Conservation (phyloP, 1,284 basidiomycete genomes). For the Irpex sp. region DNA sequence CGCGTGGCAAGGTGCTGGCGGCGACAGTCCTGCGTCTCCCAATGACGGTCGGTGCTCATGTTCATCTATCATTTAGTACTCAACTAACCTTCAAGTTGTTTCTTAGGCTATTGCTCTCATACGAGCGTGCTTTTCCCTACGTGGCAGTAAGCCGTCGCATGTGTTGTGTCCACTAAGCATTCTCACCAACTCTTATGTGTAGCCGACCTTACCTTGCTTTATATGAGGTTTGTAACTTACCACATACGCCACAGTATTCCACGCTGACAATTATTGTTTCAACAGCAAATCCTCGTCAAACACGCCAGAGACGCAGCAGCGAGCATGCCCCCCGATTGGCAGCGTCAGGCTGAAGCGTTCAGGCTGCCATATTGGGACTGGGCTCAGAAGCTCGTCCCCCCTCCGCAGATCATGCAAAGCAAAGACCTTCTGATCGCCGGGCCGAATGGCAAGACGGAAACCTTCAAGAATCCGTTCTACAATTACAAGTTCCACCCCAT, state of each 20-base stretch:
- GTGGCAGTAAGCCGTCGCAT: conserved; percentile 34
- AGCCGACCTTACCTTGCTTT: conserved; percentile 44
- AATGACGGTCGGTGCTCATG: conserved; percentile 13
- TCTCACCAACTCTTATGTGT: background rate
- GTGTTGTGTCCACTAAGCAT: background rate
- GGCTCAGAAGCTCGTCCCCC: conserved; percentile 41
- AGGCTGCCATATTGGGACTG: conserved; percentile 53
- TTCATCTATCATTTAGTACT: background rate
- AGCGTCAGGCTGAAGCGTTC: conserved; percentile 34
- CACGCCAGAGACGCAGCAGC: conserved; percentile 33
- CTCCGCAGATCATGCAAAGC: conserved; percentile 37
- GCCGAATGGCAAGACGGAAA: conserved; percentile 32
- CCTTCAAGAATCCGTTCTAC: conserved; percentile 34
- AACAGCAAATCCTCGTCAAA: conserved; percentile 41
- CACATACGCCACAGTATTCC: background rate
- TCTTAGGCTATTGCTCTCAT: conserved; percentile 46
- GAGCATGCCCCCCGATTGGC: conserved; percentile 29
- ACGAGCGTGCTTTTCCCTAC: conserved; percentile 48
- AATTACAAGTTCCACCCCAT: conserved; percentile 18
- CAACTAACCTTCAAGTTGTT: background rate
- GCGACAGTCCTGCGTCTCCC: conserved; percentile 9
- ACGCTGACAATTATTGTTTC: background rate
- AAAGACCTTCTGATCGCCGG: conserved; percentile 35
- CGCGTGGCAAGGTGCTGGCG: conserved; percentile 37
- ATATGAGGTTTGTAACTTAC: conserved; percentile 35